Evolutionary conservation across 106 monocot species (phyloP).

Genomic region (Dendrobium chrysotoxum): DNA sequence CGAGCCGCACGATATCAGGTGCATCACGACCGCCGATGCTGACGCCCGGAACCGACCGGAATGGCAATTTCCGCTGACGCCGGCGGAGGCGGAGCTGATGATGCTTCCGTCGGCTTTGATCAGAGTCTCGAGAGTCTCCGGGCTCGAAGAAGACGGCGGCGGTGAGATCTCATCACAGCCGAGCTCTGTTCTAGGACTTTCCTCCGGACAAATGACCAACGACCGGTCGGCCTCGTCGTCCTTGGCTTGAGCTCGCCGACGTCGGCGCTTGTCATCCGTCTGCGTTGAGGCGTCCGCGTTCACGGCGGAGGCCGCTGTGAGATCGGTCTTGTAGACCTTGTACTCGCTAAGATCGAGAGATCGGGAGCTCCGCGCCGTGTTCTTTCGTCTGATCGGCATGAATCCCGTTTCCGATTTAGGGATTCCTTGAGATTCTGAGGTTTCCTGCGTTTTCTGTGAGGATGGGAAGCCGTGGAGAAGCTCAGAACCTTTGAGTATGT

Average conservation of each 20-base stretch:
- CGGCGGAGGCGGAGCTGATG: slow-evolving; percentile 4
- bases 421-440: slow-evolving; percentile 7
- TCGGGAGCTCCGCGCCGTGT: slow-evolving; percentile 16
- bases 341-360: slow-evolving; percentile 69
- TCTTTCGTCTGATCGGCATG: slow-evolving; percentile 17
- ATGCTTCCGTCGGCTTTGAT: slow-evolving; percentile 32
- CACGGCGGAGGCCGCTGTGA: slow-evolving; percentile 14
- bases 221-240: background rate
- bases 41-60: slow-evolving; percentile 54
- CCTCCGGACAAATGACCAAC: background rate
- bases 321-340: slow-evolving; percentile 64
- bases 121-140: slow-evolving; percentile 61
- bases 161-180: slow-evolving; percentile 69
- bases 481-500: slow-evolving; percentile 93
- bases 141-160: slow-evolving; percentile 68
- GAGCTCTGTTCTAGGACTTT: slow-evolving; percentile 28
- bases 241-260: slow-evolving; percentile 15
- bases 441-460: slow-evolving; percentile 10
- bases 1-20: slow-evolving; percentile 77
- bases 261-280: slow-evolving; percentile 47
- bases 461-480: slow-evolving; percentile 20
- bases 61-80: slow-evolving; percentile 11
- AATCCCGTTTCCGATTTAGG: background rate
- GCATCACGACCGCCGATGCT: slow-evolving; percentile 73
- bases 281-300: slow-evolving; percentile 76